Evolutionary conservation across 2,329 filamentous ascomycete genomes (phyloP), one percentile per base, ranked within the genome.

Genomic region (Erysiphe pulchra): DNA sequence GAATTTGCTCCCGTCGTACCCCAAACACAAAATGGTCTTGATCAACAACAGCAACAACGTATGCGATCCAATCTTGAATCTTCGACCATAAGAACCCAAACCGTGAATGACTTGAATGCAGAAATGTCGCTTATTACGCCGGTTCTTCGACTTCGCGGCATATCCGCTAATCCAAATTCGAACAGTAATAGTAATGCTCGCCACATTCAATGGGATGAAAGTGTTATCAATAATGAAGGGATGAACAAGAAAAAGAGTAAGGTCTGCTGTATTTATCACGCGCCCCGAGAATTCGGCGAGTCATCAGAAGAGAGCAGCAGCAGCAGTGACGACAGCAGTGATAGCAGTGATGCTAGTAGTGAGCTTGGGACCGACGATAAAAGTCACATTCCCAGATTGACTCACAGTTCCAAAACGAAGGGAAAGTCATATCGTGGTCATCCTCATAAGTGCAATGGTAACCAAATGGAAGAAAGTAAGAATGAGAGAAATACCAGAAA

Each of bases 251-350:
- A 95, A 65, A 87, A 75, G 51, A 92, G 83, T 16, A 98, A 98
- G 73, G 90, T 95, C n/a, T 98, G 90, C 70, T 98, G 90, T 61
- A 98, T 98, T 61, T 98, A 94, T 64, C 87, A 94, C 64, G 80
- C 80, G 49, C 77, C 84, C 7, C 80, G 79, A 53, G 73, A 69
- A 11, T 75, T 84, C 4, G 84, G 80, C 59, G 87, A 95, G 60
- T 90, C 81, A 31, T 85, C 78, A 52, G 73, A 75, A 52, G 74
- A 78, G 48, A 74, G 71, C 2, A 73, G 63, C 6, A 66, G 63
- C 2, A 67, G 69, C 2, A 73, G 62, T 8, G 66, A 63, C 4
- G 66, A 68, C 39, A 71, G 68, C 41, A 54, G 60, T 53, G 54
- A 50, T 38, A 52, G 48, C 10, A 54, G 60, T 54, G 63, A 69